phyloP scores from a whole-genome alignment of 148 eudicot genomes.

The Rheum nobile region DNA sequence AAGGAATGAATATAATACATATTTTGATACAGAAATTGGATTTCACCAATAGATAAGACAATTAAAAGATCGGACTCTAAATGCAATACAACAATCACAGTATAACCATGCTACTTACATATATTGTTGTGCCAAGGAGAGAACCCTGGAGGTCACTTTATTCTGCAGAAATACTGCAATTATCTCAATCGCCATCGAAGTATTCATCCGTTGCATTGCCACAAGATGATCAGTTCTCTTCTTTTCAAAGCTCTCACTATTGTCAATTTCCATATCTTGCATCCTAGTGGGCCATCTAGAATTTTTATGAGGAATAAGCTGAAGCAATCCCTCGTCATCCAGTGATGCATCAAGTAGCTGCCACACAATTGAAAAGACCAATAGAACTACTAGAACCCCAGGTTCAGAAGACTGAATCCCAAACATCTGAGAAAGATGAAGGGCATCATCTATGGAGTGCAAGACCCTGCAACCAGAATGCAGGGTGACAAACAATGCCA shows the following conservation, averaged over 20 bases:
- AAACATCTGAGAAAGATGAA: slow-evolving; percentile 57
- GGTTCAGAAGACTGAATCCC: slow-evolving; percentile 51
- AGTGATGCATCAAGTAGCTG: slow-evolving; percentile 81
- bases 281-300: slow-evolving; percentile 48
- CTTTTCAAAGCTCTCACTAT: slow-evolving; percentile 28
- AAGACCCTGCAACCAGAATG: slow-evolving; percentile 55
- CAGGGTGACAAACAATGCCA: slow-evolving; percentile 4
- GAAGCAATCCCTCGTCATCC: slow-evolving; percentile 78
- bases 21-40: not conserved
- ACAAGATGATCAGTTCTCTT: slow-evolving; percentile 36
- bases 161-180: slow-evolving; percentile 52
- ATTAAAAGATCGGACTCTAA: not conserved
- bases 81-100: not conserved
- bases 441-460: slow-evolving; percentile 63
- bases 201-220: slow-evolving; percentile 39
- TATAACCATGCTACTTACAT: slow-evolving; percentile 29
- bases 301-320: slow-evolving; percentile 55
- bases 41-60: not conserved
- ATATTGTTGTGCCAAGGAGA: slow-evolving; percentile 70
- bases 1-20: not conserved
- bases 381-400: slow-evolving; percentile 60
- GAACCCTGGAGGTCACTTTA: slow-evolving; percentile 57
- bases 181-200: slow-evolving; percentile 65
- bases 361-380: slow-evolving; percentile 65
- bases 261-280: slow-evolving; percentile 65